Evolutionary conservation across 768 basidiomycete species (phyloP).

Genomic region (Porpolomopsis calyptriformis): DNA sequence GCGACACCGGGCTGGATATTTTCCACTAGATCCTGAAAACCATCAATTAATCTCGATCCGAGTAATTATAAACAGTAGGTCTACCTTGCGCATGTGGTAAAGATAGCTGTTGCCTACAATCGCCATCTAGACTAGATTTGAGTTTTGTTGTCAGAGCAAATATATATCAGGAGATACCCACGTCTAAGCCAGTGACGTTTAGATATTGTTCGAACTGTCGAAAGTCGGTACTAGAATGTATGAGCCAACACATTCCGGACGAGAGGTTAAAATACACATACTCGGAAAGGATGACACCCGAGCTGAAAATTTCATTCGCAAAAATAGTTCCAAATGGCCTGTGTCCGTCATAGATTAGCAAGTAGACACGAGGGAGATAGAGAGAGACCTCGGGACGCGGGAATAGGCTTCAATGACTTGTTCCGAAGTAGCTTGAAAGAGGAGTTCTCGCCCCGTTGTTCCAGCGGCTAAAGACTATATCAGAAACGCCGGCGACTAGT

Average conservation of each 20-base stretch:
- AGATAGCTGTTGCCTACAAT: conserved; percentile 86
- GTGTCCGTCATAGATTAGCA: not conserved
- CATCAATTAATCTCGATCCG: not conserved
- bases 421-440: conserved; percentile 93
- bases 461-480: conserved; percentile 55
- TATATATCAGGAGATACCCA: conserved; percentile 24
- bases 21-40: conserved; percentile 58
- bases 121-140: conserved; percentile 52
- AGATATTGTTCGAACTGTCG: conserved; percentile 87
- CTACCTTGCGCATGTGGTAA: conserved; percentile 84
- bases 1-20: conserved; percentile 80
- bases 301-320: conserved; percentile 88
- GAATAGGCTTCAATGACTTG: conserved; percentile 92
- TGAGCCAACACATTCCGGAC: conserved; percentile 5
- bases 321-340: conserved; percentile 83
- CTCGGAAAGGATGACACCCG: conserved; percentile 86
- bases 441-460: conserved; percentile 72
- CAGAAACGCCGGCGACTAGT: not conserved
- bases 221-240: conserved; percentile 70
- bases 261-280: conserved; percentile 25
- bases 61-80: not conserved
- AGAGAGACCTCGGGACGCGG: conserved; percentile 65
- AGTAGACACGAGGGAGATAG: not conserved
- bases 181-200: conserved; percentile 85
- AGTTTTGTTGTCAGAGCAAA: not conserved